Evolutionary conservation across 495 filamentous ascomycete genomes (phyloP).

Genomic region (Annulohypoxylon stygium): DNA sequence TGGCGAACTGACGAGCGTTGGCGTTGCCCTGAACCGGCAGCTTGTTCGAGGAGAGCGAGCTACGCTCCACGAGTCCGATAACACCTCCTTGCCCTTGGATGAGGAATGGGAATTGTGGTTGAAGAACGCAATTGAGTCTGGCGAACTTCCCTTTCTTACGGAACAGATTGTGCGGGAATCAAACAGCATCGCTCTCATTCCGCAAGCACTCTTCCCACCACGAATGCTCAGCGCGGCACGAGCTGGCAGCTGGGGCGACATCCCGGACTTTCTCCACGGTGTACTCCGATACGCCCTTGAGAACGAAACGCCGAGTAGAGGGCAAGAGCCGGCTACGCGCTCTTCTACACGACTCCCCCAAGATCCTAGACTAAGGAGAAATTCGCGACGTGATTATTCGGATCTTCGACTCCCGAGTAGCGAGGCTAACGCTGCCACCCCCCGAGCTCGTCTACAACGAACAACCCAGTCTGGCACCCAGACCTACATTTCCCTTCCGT

Average conservation of each 20-base stretch:
- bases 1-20: constrained; percentile 77
- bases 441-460: constrained; percentile 44
- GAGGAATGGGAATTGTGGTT: constrained; percentile 89
- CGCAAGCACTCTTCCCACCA: constrained; percentile 58
- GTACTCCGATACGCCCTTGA: constrained; percentile 60
- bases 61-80: constrained; percentile 71
- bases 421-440: constrained; percentile 21
- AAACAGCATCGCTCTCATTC: constrained; percentile 48
- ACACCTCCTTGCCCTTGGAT: constrained; percentile 73
- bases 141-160: constrained; percentile 60
- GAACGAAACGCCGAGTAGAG: constrained; percentile 32
- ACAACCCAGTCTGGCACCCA: constrained; percentile 47
- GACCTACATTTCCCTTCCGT: constrained; percentile 35
- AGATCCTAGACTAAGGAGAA: background rate
- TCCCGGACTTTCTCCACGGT: constrained; percentile 63
- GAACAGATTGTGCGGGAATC: constrained; percentile 54
- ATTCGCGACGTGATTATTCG: constrained; percentile 45
- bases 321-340: constrained; percentile 10
- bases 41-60: constrained; percentile 71
- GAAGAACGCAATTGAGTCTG: constrained; percentile 79
- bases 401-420: constrained; percentile 46
- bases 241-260: constrained; percentile 65
- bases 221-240: constrained; percentile 60
- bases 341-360: constrained; percentile 8
- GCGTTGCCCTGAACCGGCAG: constrained; percentile 77